A percentile compares a stretch with the other conserved stretches of the same genome.
Conservation (phyloP, 2,329 filamentous ascomycete species). For the Dothidotthia symphoricarpi region DNA sequence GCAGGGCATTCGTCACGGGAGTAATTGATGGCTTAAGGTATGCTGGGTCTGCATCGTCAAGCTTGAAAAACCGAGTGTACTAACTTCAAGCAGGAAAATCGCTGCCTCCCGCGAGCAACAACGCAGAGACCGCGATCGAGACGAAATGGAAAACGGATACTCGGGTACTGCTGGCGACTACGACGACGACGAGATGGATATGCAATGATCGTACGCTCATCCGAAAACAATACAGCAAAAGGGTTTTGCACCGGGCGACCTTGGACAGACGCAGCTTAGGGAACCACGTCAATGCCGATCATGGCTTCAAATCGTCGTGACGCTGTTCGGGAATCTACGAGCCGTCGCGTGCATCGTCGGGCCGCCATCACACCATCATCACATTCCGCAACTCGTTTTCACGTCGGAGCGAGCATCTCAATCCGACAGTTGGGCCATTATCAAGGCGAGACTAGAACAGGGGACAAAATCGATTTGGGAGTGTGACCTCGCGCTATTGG, state of each 20-base stretch:
- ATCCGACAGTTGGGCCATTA: not conserved
- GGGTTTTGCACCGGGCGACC: not conserved
- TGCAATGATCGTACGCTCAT: constrained; percentile 23
- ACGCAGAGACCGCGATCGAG: constrained; percentile 72
- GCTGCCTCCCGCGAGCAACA: constrained; percentile 76
- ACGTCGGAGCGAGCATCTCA: too few species aligned
- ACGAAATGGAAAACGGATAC: constrained; percentile 59
- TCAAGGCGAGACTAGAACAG: not conserved
- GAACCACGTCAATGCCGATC: too few species aligned
- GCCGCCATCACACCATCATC: too few species aligned
- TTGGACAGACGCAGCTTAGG: not conserved
- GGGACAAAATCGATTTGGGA: not conserved
- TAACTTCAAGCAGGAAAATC: constrained; percentile 59
- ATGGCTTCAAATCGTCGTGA: too few species aligned
- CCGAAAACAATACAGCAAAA: too few species aligned
- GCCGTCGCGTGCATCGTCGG: too few species aligned
- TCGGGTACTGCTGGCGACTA: constrained; percentile 59
- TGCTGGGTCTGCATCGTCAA: not conserved
- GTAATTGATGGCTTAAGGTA: constrained; percentile 80
- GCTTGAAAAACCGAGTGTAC: not conserved
- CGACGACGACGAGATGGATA: constrained; percentile 52
- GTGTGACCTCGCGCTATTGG: constrained; percentile 3
- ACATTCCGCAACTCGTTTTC: too few species aligned
- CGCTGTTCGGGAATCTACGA: too few species aligned
- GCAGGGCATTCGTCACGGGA: constrained; percentile 75